phyloP scores from a whole-genome alignment of 495 filamentous ascomycete species.

The Aspergillus heteromorphus region DNA sequence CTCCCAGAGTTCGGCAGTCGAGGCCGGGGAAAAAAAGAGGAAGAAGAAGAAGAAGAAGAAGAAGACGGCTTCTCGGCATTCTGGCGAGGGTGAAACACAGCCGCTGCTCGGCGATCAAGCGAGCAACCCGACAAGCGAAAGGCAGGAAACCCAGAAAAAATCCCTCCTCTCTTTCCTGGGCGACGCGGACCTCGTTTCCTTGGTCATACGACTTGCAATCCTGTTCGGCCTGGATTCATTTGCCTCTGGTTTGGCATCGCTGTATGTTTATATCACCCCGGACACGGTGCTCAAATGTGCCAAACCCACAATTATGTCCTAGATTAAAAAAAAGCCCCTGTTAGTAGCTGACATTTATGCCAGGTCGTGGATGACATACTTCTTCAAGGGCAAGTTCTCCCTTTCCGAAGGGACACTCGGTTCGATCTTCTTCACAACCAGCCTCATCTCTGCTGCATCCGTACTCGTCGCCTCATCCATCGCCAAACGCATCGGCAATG shows the following conservation, averaged over 20 bases:
- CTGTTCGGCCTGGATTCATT: conserved; percentile 75
- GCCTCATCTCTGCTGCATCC: conserved; percentile 60
- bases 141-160: conserved; percentile 13
- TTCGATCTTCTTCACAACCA: conserved; percentile 60
- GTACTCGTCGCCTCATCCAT: conserved; percentile 72
- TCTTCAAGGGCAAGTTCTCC: conserved; percentile 70
- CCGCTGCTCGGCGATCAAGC: conserved; percentile 40
- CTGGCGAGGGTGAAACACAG: conserved; percentile 30
- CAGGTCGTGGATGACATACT: conserved; percentile 68
- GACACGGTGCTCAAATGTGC: too few species aligned
- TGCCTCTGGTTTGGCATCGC: conserved; percentile 69
- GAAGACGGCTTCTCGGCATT: conserved; percentile 4
- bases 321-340: too few species aligned
- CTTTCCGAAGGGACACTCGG: conserved; percentile 66
- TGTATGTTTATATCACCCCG: conserved; percentile 42
- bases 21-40: conserved; percentile 48
- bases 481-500: conserved; percentile 68
- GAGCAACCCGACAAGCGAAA: neutral
- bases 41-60: conserved; percentile 11
- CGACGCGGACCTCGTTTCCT: conserved; percentile 48
- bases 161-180: conserved; percentile 43
- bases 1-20: conserved; percentile 54
- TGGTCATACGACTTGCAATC: conserved; percentile 67
- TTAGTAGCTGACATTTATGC: neutral
- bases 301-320: too few species aligned